phyloP scores from a whole-genome alignment of 495 filamentous ascomycete genomes.

The Annulohypoxylon moriforme region DNA sequence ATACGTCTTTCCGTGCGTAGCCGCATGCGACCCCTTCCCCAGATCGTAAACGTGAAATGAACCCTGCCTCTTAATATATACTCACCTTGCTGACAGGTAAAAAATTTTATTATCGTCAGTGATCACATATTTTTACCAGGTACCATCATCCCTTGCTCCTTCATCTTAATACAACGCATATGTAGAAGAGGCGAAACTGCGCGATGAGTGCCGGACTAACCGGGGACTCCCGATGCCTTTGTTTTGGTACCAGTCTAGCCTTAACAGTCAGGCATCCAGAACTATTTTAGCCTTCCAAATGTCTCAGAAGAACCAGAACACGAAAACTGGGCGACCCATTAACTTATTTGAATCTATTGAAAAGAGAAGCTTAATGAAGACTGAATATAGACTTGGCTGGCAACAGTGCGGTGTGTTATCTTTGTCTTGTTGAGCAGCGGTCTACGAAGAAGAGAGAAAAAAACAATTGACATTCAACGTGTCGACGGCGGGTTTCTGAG shows the following conservation, averaged over 20 bases:
- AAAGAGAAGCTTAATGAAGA: not conserved
- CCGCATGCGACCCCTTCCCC: conserved; percentile 31
- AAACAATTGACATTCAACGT: not conserved
- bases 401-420: not conserved
- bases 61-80: not conserved
- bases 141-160: conserved; percentile 14
- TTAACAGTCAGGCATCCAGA: not conserved
- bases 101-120: conserved; percentile 11
- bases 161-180: not conserved
- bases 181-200: not conserved
- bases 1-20: conserved; percentile 17
- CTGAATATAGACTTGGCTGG: not conserved
- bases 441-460: not conserved
- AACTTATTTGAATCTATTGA: not conserved
- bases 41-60: conserved; percentile 21
- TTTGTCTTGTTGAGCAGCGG: conserved; percentile 1
- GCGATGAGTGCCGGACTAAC: conserved; percentile 15
- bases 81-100: conserved; percentile 10
- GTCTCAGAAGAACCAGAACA: not conserved
- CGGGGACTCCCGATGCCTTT: conserved; percentile 5
- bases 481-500: not conserved
- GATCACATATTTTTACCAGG: conserved; percentile 14
- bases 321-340: not conserved
- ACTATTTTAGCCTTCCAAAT: not conserved
- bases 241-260: not conserved